phyloP scores from a whole-genome alignment of 306 rosid genomes.

The Prunus davidiana region DNA sequence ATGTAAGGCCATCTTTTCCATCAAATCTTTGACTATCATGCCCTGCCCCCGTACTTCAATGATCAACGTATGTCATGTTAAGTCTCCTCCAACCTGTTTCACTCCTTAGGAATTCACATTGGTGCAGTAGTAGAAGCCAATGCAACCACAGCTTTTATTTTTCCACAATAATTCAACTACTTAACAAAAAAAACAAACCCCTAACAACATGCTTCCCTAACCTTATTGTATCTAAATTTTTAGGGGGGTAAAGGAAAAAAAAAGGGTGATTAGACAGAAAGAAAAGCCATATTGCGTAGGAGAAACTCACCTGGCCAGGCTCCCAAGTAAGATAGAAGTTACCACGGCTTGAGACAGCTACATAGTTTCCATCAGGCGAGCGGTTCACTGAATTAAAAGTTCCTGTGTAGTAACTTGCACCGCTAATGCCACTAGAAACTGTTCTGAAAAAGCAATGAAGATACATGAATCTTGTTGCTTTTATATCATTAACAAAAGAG shows the following conservation, averaged over 20 bases:
- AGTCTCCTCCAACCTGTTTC: too few relatives aligned
- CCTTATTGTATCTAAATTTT: background rate
- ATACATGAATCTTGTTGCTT: constrained; percentile 27
- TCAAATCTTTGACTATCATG: too few relatives aligned
- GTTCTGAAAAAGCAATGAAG: constrained; percentile 72
- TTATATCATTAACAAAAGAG: background rate
- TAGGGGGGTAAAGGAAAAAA: background rate
- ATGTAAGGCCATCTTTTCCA: too few relatives aligned
- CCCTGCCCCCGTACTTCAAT: too few relatives aligned
- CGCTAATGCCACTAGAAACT: constrained; percentile 97
- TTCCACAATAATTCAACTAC: too few relatives aligned
- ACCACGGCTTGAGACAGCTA: constrained; percentile 97
- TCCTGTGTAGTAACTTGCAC: constrained; percentile 95
- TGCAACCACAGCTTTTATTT: too few relatives aligned
- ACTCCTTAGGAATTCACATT: too few relatives aligned
- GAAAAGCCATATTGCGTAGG: constrained; percentile 13
- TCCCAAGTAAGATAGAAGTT: constrained; percentile 98
- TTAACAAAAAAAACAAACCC: too few relatives aligned
- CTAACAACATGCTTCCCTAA: too few relatives aligned
- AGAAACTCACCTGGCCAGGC: constrained; percentile 85
- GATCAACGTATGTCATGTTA: too few relatives aligned
- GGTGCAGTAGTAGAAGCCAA: too few relatives aligned
- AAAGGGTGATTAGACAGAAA: background rate
- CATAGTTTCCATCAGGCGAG: constrained; percentile 90
- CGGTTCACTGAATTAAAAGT: constrained; percentile 91